Percentiles rank a stretch among this genome's conserved stretches.
Evolutionary conservation across 192 early-diverging fungal genomes (phyloP).

Genomic region (Coemansia sp.): DNA sequence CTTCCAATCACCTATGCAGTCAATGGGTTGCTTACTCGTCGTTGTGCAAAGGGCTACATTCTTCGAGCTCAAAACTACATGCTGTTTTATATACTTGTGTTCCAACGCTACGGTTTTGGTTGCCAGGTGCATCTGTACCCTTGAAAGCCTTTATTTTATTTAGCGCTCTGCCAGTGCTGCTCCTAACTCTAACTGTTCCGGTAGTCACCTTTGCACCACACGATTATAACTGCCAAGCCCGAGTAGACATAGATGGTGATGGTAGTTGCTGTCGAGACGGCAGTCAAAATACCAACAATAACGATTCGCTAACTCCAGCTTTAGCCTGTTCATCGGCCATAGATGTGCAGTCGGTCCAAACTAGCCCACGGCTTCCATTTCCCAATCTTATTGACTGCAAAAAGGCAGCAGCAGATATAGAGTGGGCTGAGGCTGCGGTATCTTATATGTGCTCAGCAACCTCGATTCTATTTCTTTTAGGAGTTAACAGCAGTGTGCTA

Average conservation of each 20-base stretch:
- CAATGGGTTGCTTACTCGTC: conserved; percentile 1
- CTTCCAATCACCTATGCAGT: background rate
- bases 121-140: conserved; percentile 12
- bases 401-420: background rate
- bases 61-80: background rate
- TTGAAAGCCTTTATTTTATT: conserved; percentile 40
- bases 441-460: conserved; percentile 23
- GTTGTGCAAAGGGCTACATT: conserved; percentile 3
- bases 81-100: conserved; percentile 19
- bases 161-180: conserved; percentile 44
- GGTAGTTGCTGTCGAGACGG: too few relatives aligned
- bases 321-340: too few relatives aligned
- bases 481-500: conserved; percentile 5
- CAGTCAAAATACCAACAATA: too few relatives aligned
- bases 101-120: conserved; percentile 46
- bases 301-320: too few relatives aligned
- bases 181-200: conserved; percentile 46
- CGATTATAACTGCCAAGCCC: background rate
- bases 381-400: background rate
- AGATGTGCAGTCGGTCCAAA: too few relatives aligned
- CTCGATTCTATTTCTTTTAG: conserved; percentile 25
- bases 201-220: conserved; percentile 16
- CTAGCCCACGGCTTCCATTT: background rate
- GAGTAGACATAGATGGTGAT: too few relatives aligned
- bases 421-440: conserved; percentile 25